Base-by-base conservation (phyloP, 768 basidiomycete genomes). In the Krasilnikovozyma curviuscula region DNA sequence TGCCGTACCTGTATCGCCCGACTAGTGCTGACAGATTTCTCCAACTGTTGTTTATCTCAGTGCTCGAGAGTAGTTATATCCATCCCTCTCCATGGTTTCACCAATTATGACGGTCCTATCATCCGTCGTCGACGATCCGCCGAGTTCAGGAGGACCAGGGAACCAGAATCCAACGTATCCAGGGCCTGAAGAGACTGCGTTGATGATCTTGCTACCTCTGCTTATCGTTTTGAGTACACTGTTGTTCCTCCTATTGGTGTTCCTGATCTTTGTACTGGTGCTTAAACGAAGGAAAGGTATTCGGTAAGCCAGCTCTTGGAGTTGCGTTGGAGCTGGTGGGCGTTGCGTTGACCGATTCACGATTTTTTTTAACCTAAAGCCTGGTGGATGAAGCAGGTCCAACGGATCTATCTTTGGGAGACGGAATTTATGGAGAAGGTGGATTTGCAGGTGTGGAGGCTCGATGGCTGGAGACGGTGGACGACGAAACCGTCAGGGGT, bases 221-320 rank as follows among this genome's bases (percentile, higher is more conserved):
- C 77, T 97, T 61, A 83, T 95, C 67, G 81, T 97, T 40, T 74
- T 95, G 29, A 80, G 83, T 21, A 85, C 85, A 5, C 81, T 97
- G 55, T 74, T 98, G 44, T 81, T 95, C 64, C 77, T 97, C 45
- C 75, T 95, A 54, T 72, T 95, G 41, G 71, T 91, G 50, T 91
- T 97, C 67, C 75, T 95, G 42, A 68, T 89, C 58, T 86, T 83
- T 60, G 75, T 93, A 49, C 72, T 97, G 57, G 72, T 91, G 54
- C 73, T 93, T 56, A 56, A 57, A 32, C 56, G 59, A 29, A 58
- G 54, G 49, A 57, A 57, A 39, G 59, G 62, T 6, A 61, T 64
- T 40, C 49, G 57, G 62, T 61, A 31, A 49, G 60, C 49, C 18
- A 16, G 21, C 35, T 23, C 27, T 25, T n/a, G n/a, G n/a, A n/a